Evolutionary conservation across 306 rosid genomes (phyloP).

Genomic region (Gastrolobium villosum): DNA sequence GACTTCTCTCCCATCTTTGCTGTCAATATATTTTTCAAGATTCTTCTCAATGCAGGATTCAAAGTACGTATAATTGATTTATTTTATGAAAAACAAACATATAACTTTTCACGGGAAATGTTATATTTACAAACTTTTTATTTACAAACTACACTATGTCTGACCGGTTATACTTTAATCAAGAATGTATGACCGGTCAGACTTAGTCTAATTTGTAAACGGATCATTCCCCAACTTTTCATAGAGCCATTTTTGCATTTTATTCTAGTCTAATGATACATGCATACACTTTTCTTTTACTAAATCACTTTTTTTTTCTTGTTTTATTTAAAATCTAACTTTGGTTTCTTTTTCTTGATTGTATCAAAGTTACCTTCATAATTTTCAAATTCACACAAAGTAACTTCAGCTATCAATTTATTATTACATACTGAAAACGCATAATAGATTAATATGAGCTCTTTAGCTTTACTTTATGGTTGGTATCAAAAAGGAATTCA

Average conservation of each 20-base stretch:
- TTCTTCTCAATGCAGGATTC: not conserved
- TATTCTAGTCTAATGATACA: not conserved
- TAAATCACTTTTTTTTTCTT: not conserved
- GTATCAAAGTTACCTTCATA: not conserved
- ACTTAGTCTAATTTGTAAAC: no score
- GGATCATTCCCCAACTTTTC: no score
- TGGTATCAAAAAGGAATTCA: slow-evolving; percentile 25
- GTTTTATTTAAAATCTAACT: not conserved
- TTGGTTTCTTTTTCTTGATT: not conserved
- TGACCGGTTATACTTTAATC: no score
- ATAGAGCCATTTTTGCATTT: not conserved
- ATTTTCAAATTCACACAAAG: not conserved
- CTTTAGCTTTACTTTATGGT: slow-evolving; percentile 22
- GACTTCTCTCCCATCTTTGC: slow-evolving; percentile 92
- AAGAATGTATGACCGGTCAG: no score
- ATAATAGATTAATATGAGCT: not conserved
- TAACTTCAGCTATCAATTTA: not conserved
- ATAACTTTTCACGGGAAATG: no score
- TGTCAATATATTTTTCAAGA: slow-evolving; percentile 33
- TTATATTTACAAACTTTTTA: no score
- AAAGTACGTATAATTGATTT: not conserved
- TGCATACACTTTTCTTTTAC: not conserved
- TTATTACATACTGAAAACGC: not conserved
- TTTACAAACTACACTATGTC: no score
- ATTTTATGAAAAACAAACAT: not conserved